These are phyloP conservation scores for Casaregolazyma lundiana DNA, from an alignment of 1,139 yeast genomes.

Conservation along the genomic window DNA sequence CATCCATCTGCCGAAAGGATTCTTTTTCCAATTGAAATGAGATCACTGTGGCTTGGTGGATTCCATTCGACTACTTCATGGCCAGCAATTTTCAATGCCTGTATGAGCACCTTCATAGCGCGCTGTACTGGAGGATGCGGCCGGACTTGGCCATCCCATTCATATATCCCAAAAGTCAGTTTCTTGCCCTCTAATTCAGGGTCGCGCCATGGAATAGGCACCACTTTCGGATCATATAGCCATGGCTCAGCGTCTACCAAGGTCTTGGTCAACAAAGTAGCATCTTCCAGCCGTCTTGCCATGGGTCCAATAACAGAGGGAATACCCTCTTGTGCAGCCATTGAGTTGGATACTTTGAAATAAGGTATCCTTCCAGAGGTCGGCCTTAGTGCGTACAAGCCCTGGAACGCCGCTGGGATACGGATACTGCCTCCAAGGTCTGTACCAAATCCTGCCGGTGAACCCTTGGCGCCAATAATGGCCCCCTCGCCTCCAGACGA, in stretches of 20 bases:
- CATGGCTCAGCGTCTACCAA: slow-evolving; percentile 51
- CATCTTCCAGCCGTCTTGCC: slow-evolving; percentile 47
- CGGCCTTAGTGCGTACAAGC: slow-evolving; percentile 65
- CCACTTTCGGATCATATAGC: slow-evolving; percentile 46
- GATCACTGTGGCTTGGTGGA: slow-evolving; percentile 26
- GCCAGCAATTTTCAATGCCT: slow-evolving; percentile 31
- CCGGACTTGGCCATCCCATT: slow-evolving; percentile 28
- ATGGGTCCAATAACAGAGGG: slow-evolving; percentile 42
- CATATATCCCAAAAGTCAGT: slow-evolving; percentile 31
- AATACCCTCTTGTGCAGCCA: slow-evolving; percentile 42
- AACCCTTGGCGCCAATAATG: slow-evolving; percentile 41
- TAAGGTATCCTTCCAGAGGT: slow-evolving; percentile 41
- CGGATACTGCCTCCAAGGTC: slow-evolving; percentile 80
- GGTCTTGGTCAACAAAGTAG: slow-evolving; percentile 41
- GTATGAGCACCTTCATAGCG: slow-evolving; percentile 29
- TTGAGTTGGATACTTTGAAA: slow-evolving; percentile 41
- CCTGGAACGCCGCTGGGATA: slow-evolving; percentile 70
- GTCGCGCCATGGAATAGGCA: slow-evolving; percentile 47
- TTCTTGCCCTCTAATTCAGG: slow-evolving; percentile 29
- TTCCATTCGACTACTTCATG: slow-evolving; percentile 44
- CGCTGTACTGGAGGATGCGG: slow-evolving; percentile 44
- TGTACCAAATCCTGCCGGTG: slow-evolving; percentile 65
- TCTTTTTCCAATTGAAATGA: slow-evolving; percentile 9
- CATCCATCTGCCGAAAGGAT: slow-evolving; percentile 23
- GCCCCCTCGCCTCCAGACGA: slow-evolving; percentile 80